Conservation (phyloP, 2,329 filamentous ascomycete genomes). For the Fusarium sp. region DNA sequence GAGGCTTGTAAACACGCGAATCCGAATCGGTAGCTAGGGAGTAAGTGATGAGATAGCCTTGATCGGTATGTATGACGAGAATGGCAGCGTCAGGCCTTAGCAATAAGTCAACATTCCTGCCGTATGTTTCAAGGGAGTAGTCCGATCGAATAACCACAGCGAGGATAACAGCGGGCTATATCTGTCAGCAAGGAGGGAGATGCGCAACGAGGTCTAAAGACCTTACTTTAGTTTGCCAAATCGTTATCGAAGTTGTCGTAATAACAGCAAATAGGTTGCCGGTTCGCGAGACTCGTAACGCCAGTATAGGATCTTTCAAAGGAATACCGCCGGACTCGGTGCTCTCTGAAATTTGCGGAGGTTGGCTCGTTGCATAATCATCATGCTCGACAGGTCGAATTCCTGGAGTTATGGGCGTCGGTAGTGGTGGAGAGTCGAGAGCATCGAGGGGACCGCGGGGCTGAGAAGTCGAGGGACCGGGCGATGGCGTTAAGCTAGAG, state of each 20-base stretch:
- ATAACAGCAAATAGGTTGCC: constrained; percentile 90
- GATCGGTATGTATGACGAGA: constrained; percentile 86
- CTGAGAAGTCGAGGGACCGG: constrained; percentile 36
- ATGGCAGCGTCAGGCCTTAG: constrained; percentile 93
- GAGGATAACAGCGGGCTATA: constrained; percentile 86
- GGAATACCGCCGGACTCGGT: constrained; percentile 53
- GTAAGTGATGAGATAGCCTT: constrained; percentile 93
- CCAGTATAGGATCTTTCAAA: constrained; percentile 74
- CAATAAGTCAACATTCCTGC: constrained; percentile 84
- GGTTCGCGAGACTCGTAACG: constrained; percentile 79
- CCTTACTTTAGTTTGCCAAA: constrained; percentile 94
- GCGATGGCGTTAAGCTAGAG: constrained; percentile 39
- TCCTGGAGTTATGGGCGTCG: constrained; percentile 66
- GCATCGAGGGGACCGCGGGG: constrained; percentile 50
- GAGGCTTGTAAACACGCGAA: constrained; percentile 85
- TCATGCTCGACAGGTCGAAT: constrained; percentile 70
- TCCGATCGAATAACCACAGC: constrained; percentile 86
- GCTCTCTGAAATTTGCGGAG: constrained; percentile 43
- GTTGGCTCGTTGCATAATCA: constrained; percentile 48
- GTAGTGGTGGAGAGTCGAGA: constrained; percentile 50
- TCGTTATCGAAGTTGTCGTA: constrained; percentile 84
- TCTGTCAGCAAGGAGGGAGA: constrained; percentile 21
- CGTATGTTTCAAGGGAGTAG: constrained; percentile 84
- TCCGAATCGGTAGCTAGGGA: constrained; percentile 87
- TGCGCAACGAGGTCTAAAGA: background rate